Conservation (phyloP, 208 protist genomes). For the Trypanosoma congolense region DNA sequence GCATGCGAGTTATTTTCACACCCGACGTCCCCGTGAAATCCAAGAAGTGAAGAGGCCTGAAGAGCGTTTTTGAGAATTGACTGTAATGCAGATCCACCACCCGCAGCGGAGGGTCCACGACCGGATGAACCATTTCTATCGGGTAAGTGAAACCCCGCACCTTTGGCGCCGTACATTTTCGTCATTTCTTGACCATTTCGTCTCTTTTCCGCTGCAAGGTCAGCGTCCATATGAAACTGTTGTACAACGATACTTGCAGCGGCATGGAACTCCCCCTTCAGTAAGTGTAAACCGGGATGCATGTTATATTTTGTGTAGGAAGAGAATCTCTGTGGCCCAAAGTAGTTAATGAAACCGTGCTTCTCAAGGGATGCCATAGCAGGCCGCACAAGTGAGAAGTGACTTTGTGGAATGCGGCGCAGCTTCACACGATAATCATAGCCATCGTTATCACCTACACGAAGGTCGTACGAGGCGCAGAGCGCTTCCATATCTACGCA, state of each 20-base stretch:
- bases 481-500: constrained; percentile 79
- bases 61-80: constrained; percentile 74
- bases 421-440: constrained; percentile 74
- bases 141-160: constrained; percentile 35
- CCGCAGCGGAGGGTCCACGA: constrained; percentile 40
- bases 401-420: constrained; percentile 52
- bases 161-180: constrained; percentile 34
- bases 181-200: constrained; percentile 44
- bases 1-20: constrained; percentile 7
- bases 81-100: constrained; percentile 73
- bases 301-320: constrained; percentile 79
- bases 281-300: constrained; percentile 79
- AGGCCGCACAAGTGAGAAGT: constrained; percentile 53
- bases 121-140: constrained; percentile 32
- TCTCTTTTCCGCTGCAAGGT: constrained; percentile 51
- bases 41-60: constrained; percentile 51
- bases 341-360: constrained; percentile 90
- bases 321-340: constrained; percentile 70
- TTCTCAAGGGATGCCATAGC: constrained; percentile 51
- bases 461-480: constrained; percentile 48
- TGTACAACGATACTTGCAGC: constrained; percentile 83
- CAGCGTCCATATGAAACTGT: constrained; percentile 80
- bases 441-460: constrained; percentile 52
- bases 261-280: constrained; percentile 77
- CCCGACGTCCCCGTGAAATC: constrained; percentile 20